phyloP scores from a whole-genome alignment of 179 eudicot genomes.

The Patellifolia procumbens region DNA sequence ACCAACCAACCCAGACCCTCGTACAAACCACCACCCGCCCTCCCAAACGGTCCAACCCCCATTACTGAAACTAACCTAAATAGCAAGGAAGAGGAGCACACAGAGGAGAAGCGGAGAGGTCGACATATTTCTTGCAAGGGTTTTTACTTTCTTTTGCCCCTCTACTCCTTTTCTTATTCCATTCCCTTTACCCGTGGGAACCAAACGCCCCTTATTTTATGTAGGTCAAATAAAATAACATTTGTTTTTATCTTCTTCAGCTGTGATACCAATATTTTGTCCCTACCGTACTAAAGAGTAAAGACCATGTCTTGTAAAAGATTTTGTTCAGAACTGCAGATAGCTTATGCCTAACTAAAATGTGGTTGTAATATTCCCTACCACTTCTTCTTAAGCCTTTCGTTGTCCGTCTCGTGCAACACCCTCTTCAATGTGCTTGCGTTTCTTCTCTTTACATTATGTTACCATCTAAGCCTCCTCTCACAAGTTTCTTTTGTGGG shows the following conservation, averaged over 20 bases:
- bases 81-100: no score
- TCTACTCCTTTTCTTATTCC: neutral
- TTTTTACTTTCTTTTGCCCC: no score
- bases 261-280: neutral
- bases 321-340: neutral
- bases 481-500: neutral
- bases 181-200: no score
- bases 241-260: neutral
- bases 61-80: no score
- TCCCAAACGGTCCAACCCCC: no score
- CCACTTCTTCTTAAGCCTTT: neutral
- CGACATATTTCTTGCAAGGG: no score
- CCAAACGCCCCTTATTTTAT: no score
- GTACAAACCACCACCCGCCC: no score
- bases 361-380: neutral
- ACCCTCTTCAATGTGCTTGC: neutral
- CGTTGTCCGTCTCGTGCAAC: neutral
- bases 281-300: neutral
- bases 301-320: neutral
- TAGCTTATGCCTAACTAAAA: neutral
- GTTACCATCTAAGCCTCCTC: neutral
- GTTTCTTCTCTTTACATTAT: neutral
- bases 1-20: no score
- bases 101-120: no score
- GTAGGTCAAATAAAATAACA: neutral